Evolutionary conservation across 257 asterid species (phyloP).

Genomic region (Nicotiana undulata): DNA sequence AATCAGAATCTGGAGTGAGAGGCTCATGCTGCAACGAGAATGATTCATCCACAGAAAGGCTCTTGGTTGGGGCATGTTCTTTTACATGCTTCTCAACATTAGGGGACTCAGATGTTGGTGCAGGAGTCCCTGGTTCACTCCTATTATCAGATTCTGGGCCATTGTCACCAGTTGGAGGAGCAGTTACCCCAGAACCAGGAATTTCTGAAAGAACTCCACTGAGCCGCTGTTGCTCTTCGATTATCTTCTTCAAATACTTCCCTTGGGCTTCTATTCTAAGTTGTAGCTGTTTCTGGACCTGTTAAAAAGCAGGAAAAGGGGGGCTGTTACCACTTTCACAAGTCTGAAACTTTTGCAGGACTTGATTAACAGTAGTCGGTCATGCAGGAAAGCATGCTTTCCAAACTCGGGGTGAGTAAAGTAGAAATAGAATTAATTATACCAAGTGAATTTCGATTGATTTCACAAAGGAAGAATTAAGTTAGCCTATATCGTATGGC

Average conservation of each 20-base stretch:
- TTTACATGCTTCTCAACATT: slow-evolving; percentile 41
- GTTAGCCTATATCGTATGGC: neutral
- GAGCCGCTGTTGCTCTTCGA: slow-evolving; percentile 89
- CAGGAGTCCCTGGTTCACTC: slow-evolving; percentile 73
- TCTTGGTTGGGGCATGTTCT: slow-evolving; percentile 39
- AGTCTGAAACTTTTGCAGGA: neutral
- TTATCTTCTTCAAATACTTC: slow-evolving; percentile 86
- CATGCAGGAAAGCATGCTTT: neutral
- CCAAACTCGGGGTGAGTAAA: neutral
- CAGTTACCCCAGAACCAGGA: slow-evolving; percentile 39
- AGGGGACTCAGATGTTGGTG: slow-evolving; percentile 70
- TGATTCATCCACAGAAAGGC: slow-evolving; percentile 68
- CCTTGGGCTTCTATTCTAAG: slow-evolving; percentile 98
- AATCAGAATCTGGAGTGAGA: slow-evolving; percentile 69
- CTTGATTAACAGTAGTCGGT: neutral
- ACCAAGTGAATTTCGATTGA: neutral
- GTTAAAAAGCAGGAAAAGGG: neutral
- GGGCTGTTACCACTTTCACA: neutral
- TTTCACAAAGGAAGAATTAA: neutral
- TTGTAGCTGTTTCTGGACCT: slow-evolving; percentile 97
- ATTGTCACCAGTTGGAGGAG: slow-evolving; percentile 32
- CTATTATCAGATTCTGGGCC: slow-evolving; percentile 49
- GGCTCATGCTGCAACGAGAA: slow-evolving; percentile 77
- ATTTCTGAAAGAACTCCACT: slow-evolving; percentile 66
- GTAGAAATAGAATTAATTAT: neutral